Evolutionary conservation across 192 early-diverging fungal genomes (phyloP).

Genomic region (Helicostylum pulchrum): DNA sequence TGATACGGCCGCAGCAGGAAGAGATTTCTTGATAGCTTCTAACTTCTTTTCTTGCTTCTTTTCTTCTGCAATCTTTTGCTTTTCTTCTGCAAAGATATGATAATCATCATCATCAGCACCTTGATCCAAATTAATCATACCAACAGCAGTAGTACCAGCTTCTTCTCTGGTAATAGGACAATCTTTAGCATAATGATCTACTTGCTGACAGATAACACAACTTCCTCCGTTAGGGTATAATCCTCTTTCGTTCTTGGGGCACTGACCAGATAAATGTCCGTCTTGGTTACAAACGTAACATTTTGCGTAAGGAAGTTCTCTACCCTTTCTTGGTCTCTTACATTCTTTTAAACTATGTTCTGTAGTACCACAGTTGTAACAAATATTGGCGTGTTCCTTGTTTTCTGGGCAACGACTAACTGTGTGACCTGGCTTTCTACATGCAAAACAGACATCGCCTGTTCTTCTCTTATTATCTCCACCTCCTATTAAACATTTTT

Average conservation of each 20-base stretch:
- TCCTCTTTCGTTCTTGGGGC: conserved; percentile 86
- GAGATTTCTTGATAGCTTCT: conserved; percentile 8
- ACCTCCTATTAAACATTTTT: neutral
- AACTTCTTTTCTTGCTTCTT: conserved; percentile 23
- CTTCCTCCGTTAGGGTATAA: conserved; percentile 88
- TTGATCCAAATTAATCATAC: conserved; percentile 77
- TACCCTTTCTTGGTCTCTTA: conserved; percentile 50
- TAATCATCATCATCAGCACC: conserved; percentile 95
- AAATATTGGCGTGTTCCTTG: conserved; percentile 53
- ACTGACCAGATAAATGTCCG: conserved; percentile 81
- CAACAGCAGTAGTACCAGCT: conserved; percentile 55
- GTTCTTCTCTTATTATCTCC: neutral
- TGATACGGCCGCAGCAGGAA: neutral
- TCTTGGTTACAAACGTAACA: conserved; percentile 86
- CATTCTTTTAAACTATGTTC: conserved; percentile 85
- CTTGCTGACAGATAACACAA: conserved; percentile 86
- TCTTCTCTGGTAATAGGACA: conserved; percentile 69
- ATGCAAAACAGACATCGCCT: conserved; percentile 76
- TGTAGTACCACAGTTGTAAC: conserved; percentile 85
- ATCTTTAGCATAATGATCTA: conserved; percentile 79
- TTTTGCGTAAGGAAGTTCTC: conserved; percentile 68
- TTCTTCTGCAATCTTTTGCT: conserved; percentile 39
- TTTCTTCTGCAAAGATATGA: conserved; percentile 64
- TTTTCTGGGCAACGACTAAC: conserved; percentile 78
- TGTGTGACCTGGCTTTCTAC: conserved; percentile 80